Evolutionary conservation across 1,284 basidiomycete genomes (phyloP), one percentile per base, ranked within the genome.

Genomic region (Leccinum subrobustum): DNA sequence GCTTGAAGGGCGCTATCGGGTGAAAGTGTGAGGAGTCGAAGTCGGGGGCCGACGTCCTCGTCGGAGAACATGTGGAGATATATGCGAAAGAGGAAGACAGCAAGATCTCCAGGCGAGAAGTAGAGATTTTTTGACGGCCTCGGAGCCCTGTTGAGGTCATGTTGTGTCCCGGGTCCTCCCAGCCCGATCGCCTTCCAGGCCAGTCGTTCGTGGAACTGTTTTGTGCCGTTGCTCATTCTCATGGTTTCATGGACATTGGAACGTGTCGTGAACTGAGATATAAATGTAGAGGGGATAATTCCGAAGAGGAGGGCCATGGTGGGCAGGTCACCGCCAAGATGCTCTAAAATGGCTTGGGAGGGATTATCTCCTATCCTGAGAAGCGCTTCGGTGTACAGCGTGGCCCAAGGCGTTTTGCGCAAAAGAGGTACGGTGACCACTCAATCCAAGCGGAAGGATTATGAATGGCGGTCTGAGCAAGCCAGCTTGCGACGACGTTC

Each of bases 361-460:
- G 73, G 68, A 65, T 70, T 64, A 7, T 71, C 59, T 0, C 70
- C 72, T 0, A 25, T 62, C 18, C 54, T 59, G 6, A 81, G 67
- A 6, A 82, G 67, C 0, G 75, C 73, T 63, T 83, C 79, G 0
- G 81, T 83, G 63, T 80, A 77, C 2, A 84, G 59, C 2, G 75
- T 73, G 3, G 76, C 67, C 0, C 67, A 71, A 1, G 69, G 54
- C 1, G 65, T 56, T 57, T 62, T 65, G n/a, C 61, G 59, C 31
- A 84, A 72, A 3, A 84, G 69, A 44, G 82, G 73, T 20, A 63
- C 58, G 0, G 77, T 70, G 11, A 71, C 70, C 6, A 78, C 59
- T 79, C 95, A 63, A 99, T 97, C 97, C 97, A 99, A 1, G 95
- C 96, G 0, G 91, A 94, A 0, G 97, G 96, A 63, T 96, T 93